phyloP scores from a whole-genome alignment of 495 filamentous ascomycete genomes.

The Podospora appendiculata region DNA sequence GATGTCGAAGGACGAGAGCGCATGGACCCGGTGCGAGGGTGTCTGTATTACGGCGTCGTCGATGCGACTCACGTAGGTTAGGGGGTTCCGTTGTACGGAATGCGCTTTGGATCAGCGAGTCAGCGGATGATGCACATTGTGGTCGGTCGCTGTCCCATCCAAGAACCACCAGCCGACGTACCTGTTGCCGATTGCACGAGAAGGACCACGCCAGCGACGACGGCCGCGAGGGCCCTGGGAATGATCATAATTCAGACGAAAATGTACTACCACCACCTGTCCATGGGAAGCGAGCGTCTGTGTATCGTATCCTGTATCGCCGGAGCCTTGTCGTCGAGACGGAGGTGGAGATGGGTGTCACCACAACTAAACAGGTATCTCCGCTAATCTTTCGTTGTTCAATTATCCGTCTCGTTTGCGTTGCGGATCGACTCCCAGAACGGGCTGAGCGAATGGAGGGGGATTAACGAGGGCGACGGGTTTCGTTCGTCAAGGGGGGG shows the following conservation, averaged over 20 bases:
- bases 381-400: too few species aligned
- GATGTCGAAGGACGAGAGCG: slow-evolving; percentile 73
- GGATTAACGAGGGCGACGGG: too few species aligned
- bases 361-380: too few species aligned
- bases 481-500: too few species aligned
- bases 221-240: slow-evolving; percentile 26
- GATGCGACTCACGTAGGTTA: slow-evolving; percentile 64
- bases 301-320: too few species aligned
- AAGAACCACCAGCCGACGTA: slow-evolving; percentile 6
- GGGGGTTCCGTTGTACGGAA: slow-evolving; percentile 67
- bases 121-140: neutral
- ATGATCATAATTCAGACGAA: slow-evolving; percentile 21
- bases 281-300: slow-evolving; percentile 5
- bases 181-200: slow-evolving; percentile 23
- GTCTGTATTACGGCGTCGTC: slow-evolving; percentile 73
- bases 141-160: neutral
- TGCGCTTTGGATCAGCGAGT: slow-evolving; percentile 39
- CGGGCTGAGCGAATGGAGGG: too few species aligned
- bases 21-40: slow-evolving; percentile 68
- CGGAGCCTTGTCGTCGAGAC: too few species aligned
- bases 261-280: slow-evolving; percentile 1
- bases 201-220: slow-evolving; percentile 20
- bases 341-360: neutral
- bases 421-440: too few species aligned
- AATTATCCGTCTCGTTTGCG: too few species aligned